Evolutionary conservation across 176 grass and related monocot genomes (phyloP), one percentile per base, ranked within the genome.

Genomic region (Bothriochloa decipiens): DNA sequence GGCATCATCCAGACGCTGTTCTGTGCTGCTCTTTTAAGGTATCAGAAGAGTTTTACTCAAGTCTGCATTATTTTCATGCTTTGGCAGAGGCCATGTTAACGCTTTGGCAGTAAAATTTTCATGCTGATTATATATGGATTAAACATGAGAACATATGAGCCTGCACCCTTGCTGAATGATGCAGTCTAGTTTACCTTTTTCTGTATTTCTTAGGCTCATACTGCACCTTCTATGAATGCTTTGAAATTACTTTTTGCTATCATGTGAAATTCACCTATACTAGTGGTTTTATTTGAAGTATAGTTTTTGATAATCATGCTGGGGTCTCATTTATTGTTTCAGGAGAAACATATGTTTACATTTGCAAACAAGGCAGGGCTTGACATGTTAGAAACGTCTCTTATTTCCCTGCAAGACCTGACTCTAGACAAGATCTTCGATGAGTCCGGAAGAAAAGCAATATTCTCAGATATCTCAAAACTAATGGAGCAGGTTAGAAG

Each of bases 11-110:
- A 88, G 93, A 98, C 87, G 96, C 96, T 65, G 85, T 98, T 68
- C 65, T 98, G 46, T 98, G 93, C 91, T 98, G 93, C 76, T 92
- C 96, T 35, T 93, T 98, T 75, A 93, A 98, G 93, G 96, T 93
- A 92, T 26, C 0, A n/a, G 42, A 69, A 18, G 37, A 58, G 46
- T 50, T 43, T 2, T 4, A 23, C 26, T 63, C 22, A 26, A 68
- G 3, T 52, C 0, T 26, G 15, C 32, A 43, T 33, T 79, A 16
- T 32, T 32, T 32, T 32, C 29, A 32, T 32, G 29, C 29, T 32
- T 32, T 32, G 29, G 29, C 29, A 32, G 29, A 32, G 29, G 29
- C 29, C 29, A 32, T 70, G 9, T 28, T 78, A 84, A 67, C 8
- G 6, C 4, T 26, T 74, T 47, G 20, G 65, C 35, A 65, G 0